Evolutionary conservation across 495 filamentous ascomycete species (phyloP), one percentile per base, ranked within the genome.

Genomic region (Achaetomiella virescens): DNA sequence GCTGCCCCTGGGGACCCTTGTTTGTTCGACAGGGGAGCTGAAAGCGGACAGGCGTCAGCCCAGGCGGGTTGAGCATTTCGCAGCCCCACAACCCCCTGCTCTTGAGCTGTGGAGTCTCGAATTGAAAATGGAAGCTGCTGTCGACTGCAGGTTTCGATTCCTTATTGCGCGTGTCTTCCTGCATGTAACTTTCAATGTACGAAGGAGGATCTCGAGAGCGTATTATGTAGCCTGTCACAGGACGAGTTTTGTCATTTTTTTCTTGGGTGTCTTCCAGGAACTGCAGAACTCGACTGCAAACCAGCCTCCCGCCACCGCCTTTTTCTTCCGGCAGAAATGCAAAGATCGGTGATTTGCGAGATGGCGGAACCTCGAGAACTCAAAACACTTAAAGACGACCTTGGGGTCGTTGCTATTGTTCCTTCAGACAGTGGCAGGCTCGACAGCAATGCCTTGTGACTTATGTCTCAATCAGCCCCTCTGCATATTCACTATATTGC

Each of bases 291-390:
- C 25, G 29, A 29, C n/a, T 51, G 22, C 10, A 20, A 22, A 29
- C 31, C 42, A 35, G 20, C 29, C 37, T n/a, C 41, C 52, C 15
- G 29, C 51, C 51, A 54, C 52, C 52, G 52, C 52, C 52, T 41
- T 55, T 47, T 55, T 47, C 38, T 9, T 47, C 21, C 35, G 52
- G 43, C 43, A 53, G 40, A 43, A 53, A 25, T 15, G 18, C 27
- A 31, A 31, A 44, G 27, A 31, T 31, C 27, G 9, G 27, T 31
- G 27, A 31, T 31, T 31, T 31, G 9, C 27, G 27, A 31, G 27
- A 31, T 5, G 27, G 27, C n/a, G n/a, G n/a, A n/a, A n/a, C 27
- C 27, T 31, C 5, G 27, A 31, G 9, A 31, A 9, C 27, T 4
- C 27, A 35, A 15, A 37, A 37, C 38, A 18, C 15, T 38, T 6